Conservation (phyloP, 495 filamentous ascomycete genomes). For the Elasticomyces elasticus region DNA sequence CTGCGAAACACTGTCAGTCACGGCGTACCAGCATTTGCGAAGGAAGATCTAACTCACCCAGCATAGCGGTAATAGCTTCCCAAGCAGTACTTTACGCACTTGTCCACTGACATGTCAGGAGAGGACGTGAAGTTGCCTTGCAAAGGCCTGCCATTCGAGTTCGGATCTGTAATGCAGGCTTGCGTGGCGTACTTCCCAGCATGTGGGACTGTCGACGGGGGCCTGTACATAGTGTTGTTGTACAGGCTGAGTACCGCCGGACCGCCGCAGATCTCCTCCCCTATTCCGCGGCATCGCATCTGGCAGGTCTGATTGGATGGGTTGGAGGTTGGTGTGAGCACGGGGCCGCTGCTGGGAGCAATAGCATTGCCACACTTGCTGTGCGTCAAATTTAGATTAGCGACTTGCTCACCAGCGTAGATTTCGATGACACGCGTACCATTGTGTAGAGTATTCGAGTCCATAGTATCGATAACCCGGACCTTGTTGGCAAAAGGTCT, state of each 20-base stretch:
- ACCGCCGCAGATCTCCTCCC: conserved; percentile 19
- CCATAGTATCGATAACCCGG: conserved; percentile 18
- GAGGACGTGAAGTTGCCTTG: conserved; percentile 8
- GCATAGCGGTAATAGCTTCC: conserved; percentile 25
- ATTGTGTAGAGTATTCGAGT: conserved; percentile 16
- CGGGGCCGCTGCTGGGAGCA: neutral
- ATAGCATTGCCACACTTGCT: conserved; percentile 21
- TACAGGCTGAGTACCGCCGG: conserved; percentile 10
- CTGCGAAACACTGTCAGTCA: conserved; percentile 3
- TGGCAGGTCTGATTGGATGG: conserved; percentile 15
- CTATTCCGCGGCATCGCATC: conserved; percentile 9
- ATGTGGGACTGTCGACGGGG: conserved; percentile 3
- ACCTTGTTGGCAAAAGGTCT: conserved; percentile 7
- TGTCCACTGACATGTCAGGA: conserved; percentile 32
- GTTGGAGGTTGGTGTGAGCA: conserved; percentile 6
- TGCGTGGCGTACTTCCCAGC: conserved; percentile 13
- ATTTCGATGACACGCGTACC: neutral
- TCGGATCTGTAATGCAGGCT: conserved; percentile 17
- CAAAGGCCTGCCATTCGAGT: conserved; percentile 12
- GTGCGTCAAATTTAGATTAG: neutral
- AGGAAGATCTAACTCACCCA: conserved; percentile 2
- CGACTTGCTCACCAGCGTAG: neutral
- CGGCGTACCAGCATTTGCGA: neutral
- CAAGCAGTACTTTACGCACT: conserved; percentile 33
- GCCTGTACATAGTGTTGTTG: conserved; percentile 13